Base-by-base conservation (phyloP, 2,329 filamentous ascomycete genomes). In the Xylaria sp. region DNA sequence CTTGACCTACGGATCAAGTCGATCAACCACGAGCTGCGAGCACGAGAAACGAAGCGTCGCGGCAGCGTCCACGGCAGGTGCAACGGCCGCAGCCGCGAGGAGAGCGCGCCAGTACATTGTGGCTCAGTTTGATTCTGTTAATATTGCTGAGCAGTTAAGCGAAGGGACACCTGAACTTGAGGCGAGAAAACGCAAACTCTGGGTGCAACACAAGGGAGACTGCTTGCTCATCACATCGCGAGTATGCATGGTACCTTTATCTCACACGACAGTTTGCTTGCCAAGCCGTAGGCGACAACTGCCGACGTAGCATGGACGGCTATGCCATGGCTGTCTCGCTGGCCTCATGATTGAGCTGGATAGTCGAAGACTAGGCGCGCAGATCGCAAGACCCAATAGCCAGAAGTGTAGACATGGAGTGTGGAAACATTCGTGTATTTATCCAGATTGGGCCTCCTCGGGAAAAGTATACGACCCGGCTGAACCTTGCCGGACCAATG, bases 31-130 rank as follows among this genome's bases (percentile, higher is more conserved):
- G 19, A 73, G 70, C 51, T 73, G 70, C 10, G 71, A 72, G 61
- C 71, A 73, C 6, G 71, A 73, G 58, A 73, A 73, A 17, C 71
- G 71, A 51, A 73, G 68, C 21, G 70, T 71, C 40, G 71, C 70
- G 23, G 65, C 65, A 35, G 66, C 70, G 15, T 69, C 59, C 15
- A 68, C 67, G 53, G 58, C 67, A 35, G 68, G 65, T 47, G 51
- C 64, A 19, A 68, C 47, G 57, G 61, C 68, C 60, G 65, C 67
- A 29, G 63, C 66, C 53, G 65, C 63, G 13, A 71, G 60, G 37
- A 72, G 62, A 43, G 54, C 62, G 46, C 58, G 69, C 61, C 70
- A 69, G 53, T 67, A 67, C 70, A 72, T 72, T 21, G 51, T 55
- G 29, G n/a, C 11, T 49, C 41, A 48, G 4, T 11, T 17, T 43